A percentile compares a stretch with the other conserved stretches of the same genome.
These are phyloP conservation scores for Neoarthrinium moseri DNA, from an alignment of 2,329 filamentous ascomycete genomes.

Conservation along the genomic window DNA sequence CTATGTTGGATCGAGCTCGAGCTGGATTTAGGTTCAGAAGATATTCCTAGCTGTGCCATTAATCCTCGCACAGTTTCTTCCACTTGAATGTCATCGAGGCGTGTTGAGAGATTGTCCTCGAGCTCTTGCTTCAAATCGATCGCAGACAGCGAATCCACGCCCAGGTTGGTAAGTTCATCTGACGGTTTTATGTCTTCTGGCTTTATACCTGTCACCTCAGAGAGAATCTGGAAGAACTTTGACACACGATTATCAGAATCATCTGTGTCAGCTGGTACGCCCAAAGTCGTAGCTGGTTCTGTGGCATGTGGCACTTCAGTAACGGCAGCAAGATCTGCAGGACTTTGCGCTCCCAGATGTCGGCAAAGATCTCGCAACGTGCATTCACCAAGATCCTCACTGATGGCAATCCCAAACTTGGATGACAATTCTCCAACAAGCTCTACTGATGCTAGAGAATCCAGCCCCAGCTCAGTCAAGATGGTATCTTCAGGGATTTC, in stretches of 20 bases:
- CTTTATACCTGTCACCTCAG: neutral
- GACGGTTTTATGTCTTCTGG: neutral
- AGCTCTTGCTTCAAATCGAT: neutral
- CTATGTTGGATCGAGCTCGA: neutral
- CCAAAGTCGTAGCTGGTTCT: neutral
- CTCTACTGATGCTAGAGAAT: conserved; percentile 10
- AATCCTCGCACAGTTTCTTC: neutral
- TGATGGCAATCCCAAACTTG: neutral
- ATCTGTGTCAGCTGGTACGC: neutral
- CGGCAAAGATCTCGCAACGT: neutral
- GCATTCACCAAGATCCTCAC: conserved; percentile 15
- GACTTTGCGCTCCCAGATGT: too few relatives aligned
- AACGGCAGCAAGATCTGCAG: neutral
- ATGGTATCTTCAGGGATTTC: neutral
- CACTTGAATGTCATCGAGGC: neutral
- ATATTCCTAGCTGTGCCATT: neutral
- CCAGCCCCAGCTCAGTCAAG: neutral
- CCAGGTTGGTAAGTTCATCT: neutral
- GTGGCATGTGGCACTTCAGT: neutral
- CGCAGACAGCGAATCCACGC: neutral
- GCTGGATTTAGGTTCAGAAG: neutral
- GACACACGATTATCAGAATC: neutral
- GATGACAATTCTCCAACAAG: conserved; percentile 9
- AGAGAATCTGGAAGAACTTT: neutral
- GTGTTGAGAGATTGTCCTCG: neutral